Conservation (phyloP, 768 basidiomycete species). For the Leucocoprinus leucothites region DNA sequence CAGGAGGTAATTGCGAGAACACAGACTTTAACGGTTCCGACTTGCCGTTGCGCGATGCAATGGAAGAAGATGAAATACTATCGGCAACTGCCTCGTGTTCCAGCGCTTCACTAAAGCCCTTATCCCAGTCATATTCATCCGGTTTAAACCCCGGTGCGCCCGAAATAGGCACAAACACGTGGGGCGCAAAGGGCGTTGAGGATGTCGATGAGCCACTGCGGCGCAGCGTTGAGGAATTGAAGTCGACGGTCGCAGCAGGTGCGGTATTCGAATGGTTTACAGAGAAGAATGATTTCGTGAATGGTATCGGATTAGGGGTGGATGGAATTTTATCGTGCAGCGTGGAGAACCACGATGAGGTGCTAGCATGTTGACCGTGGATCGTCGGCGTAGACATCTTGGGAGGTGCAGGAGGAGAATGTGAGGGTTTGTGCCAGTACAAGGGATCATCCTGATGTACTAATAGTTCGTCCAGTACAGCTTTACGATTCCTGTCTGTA, state of each 20-base stretch:
- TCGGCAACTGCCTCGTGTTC: slow-evolving; percentile 30
- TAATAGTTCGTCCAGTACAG: slow-evolving; percentile 7
- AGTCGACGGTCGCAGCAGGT: not conserved
- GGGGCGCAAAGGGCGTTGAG: slow-evolving; percentile 40
- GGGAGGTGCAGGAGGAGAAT: slow-evolving; percentile 2
- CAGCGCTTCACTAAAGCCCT: slow-evolving; percentile 51
- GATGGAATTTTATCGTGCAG: slow-evolving; percentile 6
- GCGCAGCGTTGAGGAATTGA: slow-evolving; percentile 14
- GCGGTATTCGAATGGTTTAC: slow-evolving; percentile 26
- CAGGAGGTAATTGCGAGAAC: not conserved
- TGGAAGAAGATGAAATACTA: not conserved
- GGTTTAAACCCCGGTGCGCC: slow-evolving; percentile 82
- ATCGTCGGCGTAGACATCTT: not conserved
- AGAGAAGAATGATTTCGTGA: slow-evolving; percentile 7
- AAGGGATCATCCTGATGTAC: slow-evolving; percentile 9
- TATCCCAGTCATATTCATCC: slow-evolving; percentile 65
- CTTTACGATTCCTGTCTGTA: slow-evolving; percentile 6
- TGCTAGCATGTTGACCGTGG: not conserved
- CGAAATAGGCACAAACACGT: slow-evolving; percentile 37
- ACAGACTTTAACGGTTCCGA: not conserved
- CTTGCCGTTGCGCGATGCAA: not conserved
- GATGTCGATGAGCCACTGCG: not conserved
- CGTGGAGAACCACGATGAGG: not conserved
- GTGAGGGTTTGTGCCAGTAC: slow-evolving; percentile 2
- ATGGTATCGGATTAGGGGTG: not conserved